A percentile compares a stretch with the other conserved stretches of the same genome.
Evolutionary conservation across 73 alveolate species (phyloP).

Genomic region (Stentor coeruleus): DNA sequence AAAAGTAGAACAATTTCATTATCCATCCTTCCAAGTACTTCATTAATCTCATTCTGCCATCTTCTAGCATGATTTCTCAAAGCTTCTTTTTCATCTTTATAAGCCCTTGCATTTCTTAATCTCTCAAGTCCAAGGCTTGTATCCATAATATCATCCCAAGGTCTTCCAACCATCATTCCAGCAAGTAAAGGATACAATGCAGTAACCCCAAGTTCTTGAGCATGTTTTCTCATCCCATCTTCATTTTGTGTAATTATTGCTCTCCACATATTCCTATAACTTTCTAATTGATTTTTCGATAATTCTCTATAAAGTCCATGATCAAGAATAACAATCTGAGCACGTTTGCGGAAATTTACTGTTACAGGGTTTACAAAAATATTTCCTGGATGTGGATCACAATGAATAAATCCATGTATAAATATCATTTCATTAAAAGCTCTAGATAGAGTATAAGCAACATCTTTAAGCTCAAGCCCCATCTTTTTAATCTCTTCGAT

Average conservation of each 20-base stretch:
- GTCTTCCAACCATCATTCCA: constrained; percentile 56
- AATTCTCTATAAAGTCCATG: constrained; percentile 70
- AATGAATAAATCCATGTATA: constrained; percentile 64
- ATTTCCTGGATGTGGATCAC: constrained; percentile 89
- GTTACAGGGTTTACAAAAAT: constrained; percentile 31
- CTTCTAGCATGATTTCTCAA: constrained; percentile 39
- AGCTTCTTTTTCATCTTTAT: constrained; percentile 37
- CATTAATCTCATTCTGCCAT: constrained; percentile 50
- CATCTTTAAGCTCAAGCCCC: constrained; percentile 37
- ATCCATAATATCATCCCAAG: constrained; percentile 55
- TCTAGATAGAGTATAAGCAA: constrained; percentile 41
- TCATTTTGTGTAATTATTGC: constrained; percentile 49
- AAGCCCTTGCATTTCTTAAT: neutral
- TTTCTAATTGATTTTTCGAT: constrained; percentile 24
- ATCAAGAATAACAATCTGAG: constrained; percentile 55
- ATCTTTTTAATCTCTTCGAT: constrained; percentile 33
- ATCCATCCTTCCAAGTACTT: constrained; percentile 35
- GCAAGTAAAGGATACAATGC: constrained; percentile 41
- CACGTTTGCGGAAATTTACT: neutral
- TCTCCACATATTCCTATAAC: constrained; percentile 54
- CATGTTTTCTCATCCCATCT: constrained; percentile 40
- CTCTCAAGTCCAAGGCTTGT: constrained; percentile 19
- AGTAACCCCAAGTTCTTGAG: constrained; percentile 52
- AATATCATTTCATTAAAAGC: constrained; percentile 62
- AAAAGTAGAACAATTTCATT: constrained; percentile 44